Base-by-base conservation (phyloP, 148 eudicot species). In the Cornus controversa region DNA sequence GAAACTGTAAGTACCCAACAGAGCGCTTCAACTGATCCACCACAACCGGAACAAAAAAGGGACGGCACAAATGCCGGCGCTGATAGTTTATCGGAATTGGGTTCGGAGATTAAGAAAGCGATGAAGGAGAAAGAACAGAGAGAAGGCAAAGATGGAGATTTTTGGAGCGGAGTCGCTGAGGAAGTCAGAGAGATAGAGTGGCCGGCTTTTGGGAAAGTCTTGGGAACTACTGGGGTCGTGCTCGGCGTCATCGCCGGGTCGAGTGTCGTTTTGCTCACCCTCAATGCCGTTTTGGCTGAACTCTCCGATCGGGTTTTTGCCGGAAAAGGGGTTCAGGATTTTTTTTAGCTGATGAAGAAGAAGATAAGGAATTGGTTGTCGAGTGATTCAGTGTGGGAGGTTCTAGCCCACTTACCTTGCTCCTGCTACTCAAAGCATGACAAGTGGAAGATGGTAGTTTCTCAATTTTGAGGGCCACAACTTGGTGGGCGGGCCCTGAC, bases 261-360 rank as follows among this genome's bases (percentile, higher is more conserved):
- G 0, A 91, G 96, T 77, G 91, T 91, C 77, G 98, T 91, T 77
- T 89, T 95, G 93, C 90, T 93, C 20, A 91, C 98, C 37, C 88
- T 95, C 29, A 95, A 95, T 81, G 96, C 92, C 79, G 83, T 91
- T 82, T 80, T 95, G 85, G 97, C 99, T 66, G 96, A 95, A 86
- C 78, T 95, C 27, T 95, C 99, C 26, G 97, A 95, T 67, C 78
- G 81, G 74, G 87, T 91, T 45, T 95, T 95, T 76, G 96, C 91
- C 58, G 99, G 98, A 1, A 93, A 72, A 79, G 98, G 99, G 22
- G 77, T 95, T 71, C 99, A 95, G 75, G 98, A 95, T 77, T 95
- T 95, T 6, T 86, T 94, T 94, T 72, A 87, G 89, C 4, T 86
- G 29, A 31, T 0, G 70, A 45, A 2, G 40, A 45, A 26, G 25